Percentiles rank a stretch among this genome's conserved stretches.
Conservation (phyloP, 192 early-diverging fungal species). For the Umbelopsis ramanniana region DNA sequence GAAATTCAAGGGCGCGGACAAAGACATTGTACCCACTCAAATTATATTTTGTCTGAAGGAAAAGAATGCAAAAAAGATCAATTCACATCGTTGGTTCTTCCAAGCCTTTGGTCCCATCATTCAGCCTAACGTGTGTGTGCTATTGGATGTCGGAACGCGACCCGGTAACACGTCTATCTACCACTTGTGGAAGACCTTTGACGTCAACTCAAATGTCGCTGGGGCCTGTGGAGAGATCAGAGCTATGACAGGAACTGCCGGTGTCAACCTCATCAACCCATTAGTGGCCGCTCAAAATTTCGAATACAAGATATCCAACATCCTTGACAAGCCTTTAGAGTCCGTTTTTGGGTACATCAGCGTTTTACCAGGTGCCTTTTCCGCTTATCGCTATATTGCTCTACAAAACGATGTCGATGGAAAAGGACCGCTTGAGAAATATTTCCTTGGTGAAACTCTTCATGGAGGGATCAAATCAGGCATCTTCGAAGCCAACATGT, state of each 20-base stretch:
- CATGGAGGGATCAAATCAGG: slow-evolving; percentile 58
- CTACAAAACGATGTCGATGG: slow-evolving; percentile 66
- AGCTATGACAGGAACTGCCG: slow-evolving; percentile 56
- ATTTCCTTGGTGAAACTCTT: slow-evolving; percentile 73
- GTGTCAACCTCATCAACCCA: slow-evolving; percentile 55
- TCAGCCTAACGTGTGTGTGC: slow-evolving; percentile 62
- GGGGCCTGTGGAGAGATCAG: slow-evolving; percentile 73
- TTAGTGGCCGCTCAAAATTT: slow-evolving; percentile 70
- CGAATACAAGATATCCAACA: slow-evolving; percentile 76
- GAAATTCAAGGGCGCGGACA: slow-evolving; percentile 48
- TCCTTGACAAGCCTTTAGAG: slow-evolving; percentile 73
- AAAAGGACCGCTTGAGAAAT: slow-evolving; percentile 68
- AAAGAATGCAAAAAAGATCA: slow-evolving; percentile 68
- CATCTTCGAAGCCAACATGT: slow-evolving; percentile 82
- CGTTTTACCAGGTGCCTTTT: slow-evolving; percentile 86
- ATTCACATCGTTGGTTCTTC: slow-evolving; percentile 72
- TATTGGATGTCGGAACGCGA: slow-evolving; percentile 69
- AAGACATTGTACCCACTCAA: slow-evolving; percentile 66
- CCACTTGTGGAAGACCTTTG: slow-evolving; percentile 70
- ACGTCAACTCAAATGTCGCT: slow-evolving; percentile 60
- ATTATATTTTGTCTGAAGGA: slow-evolving; percentile 81
- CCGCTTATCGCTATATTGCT: slow-evolving; percentile 80
- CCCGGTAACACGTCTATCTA: slow-evolving; percentile 67
- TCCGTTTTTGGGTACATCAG: slow-evolving; percentile 88
- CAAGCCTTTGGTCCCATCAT: slow-evolving; percentile 65